phyloP scores from a whole-genome alignment of 169 alveolate genomes.

The Eimeria mitis region DNA sequence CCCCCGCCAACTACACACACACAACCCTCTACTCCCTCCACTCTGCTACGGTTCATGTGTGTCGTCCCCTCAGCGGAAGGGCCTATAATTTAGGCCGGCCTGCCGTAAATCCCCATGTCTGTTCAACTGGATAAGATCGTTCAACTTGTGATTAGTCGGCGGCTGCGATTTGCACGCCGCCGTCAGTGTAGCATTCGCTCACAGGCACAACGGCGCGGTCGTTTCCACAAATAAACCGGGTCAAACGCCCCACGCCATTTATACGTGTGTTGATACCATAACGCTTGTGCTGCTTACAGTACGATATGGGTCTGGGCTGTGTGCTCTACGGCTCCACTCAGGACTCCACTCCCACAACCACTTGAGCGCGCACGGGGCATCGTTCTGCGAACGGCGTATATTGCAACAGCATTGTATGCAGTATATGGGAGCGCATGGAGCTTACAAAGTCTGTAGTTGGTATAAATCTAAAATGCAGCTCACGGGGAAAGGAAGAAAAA shows the following conservation, averaged over 20 bases:
- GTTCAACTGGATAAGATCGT: background rate
- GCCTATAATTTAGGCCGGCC: background rate
- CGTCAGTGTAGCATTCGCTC: background rate
- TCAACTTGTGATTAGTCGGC: background rate
- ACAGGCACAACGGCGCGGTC: background rate
- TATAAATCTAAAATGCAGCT: background rate
- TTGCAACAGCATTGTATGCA: background rate
- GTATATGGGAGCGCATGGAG: background rate
- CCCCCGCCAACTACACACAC: too few relatives aligned
- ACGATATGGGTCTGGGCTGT: background rate
- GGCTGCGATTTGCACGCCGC: background rate
- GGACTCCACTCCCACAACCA: background rate
- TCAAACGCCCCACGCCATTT: background rate
- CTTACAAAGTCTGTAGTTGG: background rate
- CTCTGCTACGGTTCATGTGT: background rate
- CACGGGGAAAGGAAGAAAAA: background rate
- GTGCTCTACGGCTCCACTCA: background rate
- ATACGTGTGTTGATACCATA: background rate
- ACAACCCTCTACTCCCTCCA: too few relatives aligned
- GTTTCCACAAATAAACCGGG: background rate
- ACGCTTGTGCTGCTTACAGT: background rate
- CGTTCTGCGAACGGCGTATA: background rate
- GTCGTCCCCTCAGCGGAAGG: background rate
- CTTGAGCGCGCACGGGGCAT: slow-evolving; percentile 11
- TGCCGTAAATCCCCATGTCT: background rate